Percentiles rank a stretch among this genome's conserved stretches.
These are phyloP conservation scores for Bretziella fagacearum DNA, from an alignment of 2,329 filamentous ascomycete species.

Conservation along the genomic window DNA sequence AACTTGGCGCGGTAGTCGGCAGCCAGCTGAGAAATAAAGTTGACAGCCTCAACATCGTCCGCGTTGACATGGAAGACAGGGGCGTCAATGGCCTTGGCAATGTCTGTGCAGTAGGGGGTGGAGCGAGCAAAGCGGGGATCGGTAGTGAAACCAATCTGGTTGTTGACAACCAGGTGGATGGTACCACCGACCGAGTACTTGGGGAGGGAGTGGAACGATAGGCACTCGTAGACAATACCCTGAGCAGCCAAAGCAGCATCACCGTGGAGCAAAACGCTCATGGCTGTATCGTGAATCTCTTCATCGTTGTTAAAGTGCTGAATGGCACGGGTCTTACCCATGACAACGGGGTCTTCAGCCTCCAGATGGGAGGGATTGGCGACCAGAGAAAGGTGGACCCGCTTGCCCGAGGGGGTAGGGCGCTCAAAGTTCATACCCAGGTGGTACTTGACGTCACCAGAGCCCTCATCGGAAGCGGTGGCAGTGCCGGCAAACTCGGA, in stretches of 20 bases:
- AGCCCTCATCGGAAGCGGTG: conserved; percentile 84
- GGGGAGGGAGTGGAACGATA: conserved; percentile 90
- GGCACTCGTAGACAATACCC: conserved; percentile 94
- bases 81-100: conserved; percentile 95
- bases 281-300: conserved; percentile 69
- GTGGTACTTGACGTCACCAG: conserved; percentile 98
- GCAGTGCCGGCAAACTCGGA: conserved; percentile 86
- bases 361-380: conserved; percentile 97
- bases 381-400: conserved; percentile 95
- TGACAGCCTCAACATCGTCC: conserved; percentile 94
- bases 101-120: conserved; percentile 97
- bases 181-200: conserved; percentile 96
- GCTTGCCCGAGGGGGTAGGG: conserved; percentile 93
- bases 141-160: conserved; percentile 99
- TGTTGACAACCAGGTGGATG: conserved; percentile 94
- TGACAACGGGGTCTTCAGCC: conserved; percentile 91
- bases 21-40: conserved; percentile 93
- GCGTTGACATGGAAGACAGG: conserved; percentile 99
- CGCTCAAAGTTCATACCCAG: conserved; percentile 99
- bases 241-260: conserved; percentile 94
- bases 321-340: conserved; percentile 94
- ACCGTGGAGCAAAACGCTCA: conserved; percentile 91
- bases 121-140: conserved; percentile 95
- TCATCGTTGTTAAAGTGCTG: conserved; percentile 99
- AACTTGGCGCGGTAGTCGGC: conserved; percentile 98